Base-by-base conservation (phyloP, 495 filamentous ascomycete species). In the Amphirosellinia nigrospora region DNA sequence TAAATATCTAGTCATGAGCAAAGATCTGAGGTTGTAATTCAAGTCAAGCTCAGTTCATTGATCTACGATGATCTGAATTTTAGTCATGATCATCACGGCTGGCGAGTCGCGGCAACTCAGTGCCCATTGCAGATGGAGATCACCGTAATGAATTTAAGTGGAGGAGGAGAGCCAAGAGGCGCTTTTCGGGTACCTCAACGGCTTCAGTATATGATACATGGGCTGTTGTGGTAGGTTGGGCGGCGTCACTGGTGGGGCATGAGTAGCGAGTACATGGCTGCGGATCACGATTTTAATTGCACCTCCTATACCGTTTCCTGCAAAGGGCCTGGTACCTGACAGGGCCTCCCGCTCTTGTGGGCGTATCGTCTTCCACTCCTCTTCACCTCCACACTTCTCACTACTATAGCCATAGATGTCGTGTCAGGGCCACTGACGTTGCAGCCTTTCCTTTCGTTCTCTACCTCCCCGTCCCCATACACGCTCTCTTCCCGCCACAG, bases 211-310 rank as follows among this genome's bases (percentile, higher is more conserved):
- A 32, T 2, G 30, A 13, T 64, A 64, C 62, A n/a, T 15, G 19
- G 0, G 2, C 16, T 4, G 26, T 21, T 21, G 55, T n/a, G 15
- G 30, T 2, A 5, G 4, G 55, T 15, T 21, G 32, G 32, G 55
- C n/a, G 9, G n/a, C 56, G 15, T 15, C 13, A 6, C 36, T 8
- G 3, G 8, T 38, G n/a, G 19, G 1, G 5, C 23, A 3, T 19
- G 16, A 3, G 60, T 63, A 63, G 6, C 39, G 6, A 4, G 28
- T 63, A 63, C 60, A 26, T 63, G n/a, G 39, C 60, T 19, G 38
- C 36, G 60, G 60, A 46, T 45, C 39, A 10, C 60, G 41, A 65
- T 52, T 65, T 53, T 65, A 65, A 65, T 65, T 65, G 63, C 61
- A 50, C 41, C 63, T 65, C 63, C 63, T 65, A 26, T 64, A 34